Evolutionary conservation across 345 rosid genomes (phyloP).

Genomic region (Dipteronia sinensis): DNA sequence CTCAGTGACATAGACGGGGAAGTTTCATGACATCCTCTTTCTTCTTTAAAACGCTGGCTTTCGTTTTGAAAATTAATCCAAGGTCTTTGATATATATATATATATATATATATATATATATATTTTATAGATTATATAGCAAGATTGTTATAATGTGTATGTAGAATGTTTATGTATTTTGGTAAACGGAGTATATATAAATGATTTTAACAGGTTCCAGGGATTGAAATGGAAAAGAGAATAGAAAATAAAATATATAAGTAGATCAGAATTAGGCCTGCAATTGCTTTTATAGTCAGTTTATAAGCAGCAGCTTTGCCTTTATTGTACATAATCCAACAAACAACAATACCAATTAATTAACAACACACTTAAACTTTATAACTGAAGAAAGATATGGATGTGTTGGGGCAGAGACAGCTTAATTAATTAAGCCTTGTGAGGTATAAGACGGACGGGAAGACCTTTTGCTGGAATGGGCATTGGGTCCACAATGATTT

Average conservation of each 20-base stretch:
- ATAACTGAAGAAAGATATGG: background rate
- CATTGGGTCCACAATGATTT: constrained; percentile 27
- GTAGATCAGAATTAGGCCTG: background rate
- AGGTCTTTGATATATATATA: too few relatives aligned
- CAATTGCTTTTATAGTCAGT: background rate
- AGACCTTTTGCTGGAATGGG: constrained; percentile 32
- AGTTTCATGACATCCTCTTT: too few relatives aligned
- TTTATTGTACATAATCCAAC: background rate
- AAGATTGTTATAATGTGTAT: too few relatives aligned
- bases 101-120: too few relatives aligned
- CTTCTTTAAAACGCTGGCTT: too few relatives aligned
- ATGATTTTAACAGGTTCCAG: too few relatives aligned
- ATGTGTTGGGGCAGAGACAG: background rate
- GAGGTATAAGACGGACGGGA: constrained; percentile 25
- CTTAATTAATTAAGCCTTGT: background rate
- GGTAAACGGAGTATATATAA: background rate
- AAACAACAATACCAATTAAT: background rate
- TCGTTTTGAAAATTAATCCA: too few relatives aligned
- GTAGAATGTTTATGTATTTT: too few relatives aligned
- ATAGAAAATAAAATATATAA: background rate
- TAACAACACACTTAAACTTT: background rate
- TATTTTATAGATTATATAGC: too few relatives aligned
- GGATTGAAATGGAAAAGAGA: background rate
- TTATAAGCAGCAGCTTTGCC: background rate
- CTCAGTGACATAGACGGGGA: too few relatives aligned